These are phyloP conservation scores for Nevesoporus exiguus DNA, from an alignment of 768 basidiomycete genomes.

Conservation along the genomic window DNA sequence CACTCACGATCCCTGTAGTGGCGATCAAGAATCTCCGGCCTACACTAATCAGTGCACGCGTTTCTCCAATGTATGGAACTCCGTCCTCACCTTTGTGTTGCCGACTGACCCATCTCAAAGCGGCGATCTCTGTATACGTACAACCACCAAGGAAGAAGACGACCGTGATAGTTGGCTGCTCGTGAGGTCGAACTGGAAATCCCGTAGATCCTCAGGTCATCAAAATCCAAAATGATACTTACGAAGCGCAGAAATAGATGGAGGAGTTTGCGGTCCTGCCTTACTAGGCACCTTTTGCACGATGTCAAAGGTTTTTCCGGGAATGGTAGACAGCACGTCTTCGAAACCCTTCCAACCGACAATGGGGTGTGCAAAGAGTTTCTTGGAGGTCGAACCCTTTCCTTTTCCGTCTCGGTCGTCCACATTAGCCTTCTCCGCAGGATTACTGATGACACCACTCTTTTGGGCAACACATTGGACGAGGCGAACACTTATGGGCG, in stretches of 20 bases:
- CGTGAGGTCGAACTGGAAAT: constrained; percentile 45
- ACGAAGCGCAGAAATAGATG: constrained; percentile 33
- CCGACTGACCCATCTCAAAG: constrained; percentile 85
- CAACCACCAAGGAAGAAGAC: constrained; percentile 98
- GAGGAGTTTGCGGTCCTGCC: constrained; percentile 23
- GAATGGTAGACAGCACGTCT: constrained; percentile 76
- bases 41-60: constrained; percentile 31
- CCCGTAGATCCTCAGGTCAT: neutral
- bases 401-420: constrained; percentile 39
- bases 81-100: constrained; percentile 69
- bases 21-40: constrained; percentile 87
- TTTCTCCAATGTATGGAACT: neutral
- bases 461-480: constrained; percentile 94
- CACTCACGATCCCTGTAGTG: constrained; percentile 88
- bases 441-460: constrained; percentile 82
- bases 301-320: constrained; percentile 85
- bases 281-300: constrained; percentile 42
- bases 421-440: constrained; percentile 49
- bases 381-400: constrained; percentile 39
- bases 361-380: constrained; percentile 85
- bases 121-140: constrained; percentile 96
- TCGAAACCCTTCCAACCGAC: constrained; percentile 98
- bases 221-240: constrained; percentile 22
- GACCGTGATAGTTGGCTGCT: constrained; percentile 74
- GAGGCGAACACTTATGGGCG: constrained; percentile 86